These are phyloP conservation scores for Suillus spraguei DNA, from an alignment of 768 basidiomycete species.

Conservation along the genomic window DNA sequence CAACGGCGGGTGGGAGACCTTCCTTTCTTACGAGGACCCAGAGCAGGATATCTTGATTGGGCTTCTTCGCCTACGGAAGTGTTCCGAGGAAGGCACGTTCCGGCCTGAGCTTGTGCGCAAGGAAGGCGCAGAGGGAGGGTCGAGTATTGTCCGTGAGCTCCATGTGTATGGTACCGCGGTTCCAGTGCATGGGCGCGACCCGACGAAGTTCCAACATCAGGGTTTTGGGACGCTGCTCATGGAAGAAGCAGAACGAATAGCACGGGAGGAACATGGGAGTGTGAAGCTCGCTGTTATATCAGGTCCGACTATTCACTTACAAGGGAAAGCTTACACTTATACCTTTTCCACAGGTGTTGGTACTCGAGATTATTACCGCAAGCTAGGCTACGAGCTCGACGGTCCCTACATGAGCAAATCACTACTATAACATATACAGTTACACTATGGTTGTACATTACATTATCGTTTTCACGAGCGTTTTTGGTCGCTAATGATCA, in stretches of 20 bases:
- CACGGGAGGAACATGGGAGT: conserved; percentile 95
- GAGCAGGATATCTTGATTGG: conserved; percentile 96
- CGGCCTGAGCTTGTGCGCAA: conserved; percentile 83
- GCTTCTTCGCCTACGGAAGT: conserved; percentile 87
- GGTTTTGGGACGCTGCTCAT: conserved; percentile 97
- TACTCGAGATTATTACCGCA: conserved; percentile 95
- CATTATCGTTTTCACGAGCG: conserved; percentile 9
- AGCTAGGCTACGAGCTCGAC: conserved; percentile 91
- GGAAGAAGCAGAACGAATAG: conserved; percentile 99
- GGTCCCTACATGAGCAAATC: conserved; percentile 98
- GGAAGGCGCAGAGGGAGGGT: conserved; percentile 73
- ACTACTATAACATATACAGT: conserved; percentile 41
- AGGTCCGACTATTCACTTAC: conserved; percentile 47
- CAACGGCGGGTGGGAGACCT: conserved; percentile 99
- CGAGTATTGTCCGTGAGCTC: conserved; percentile 92
- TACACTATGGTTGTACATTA: conserved; percentile 11
- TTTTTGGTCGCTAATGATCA: conserved; percentile 50
- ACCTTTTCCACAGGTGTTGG: conserved; percentile 69
- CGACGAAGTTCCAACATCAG: conserved; percentile 97
- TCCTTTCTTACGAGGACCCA: conserved; percentile 98
- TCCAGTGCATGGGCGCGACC: conserved; percentile 95
- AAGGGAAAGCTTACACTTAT: not conserved
- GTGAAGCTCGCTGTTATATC: conserved; percentile 97
- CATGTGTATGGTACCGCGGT: conserved; percentile 99
- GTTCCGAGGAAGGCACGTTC: conserved; percentile 97